A percentile compares a stretch with the other conserved stretches of the same genome.
Evolutionary conservation across 108 stramenopile species (phyloP).

Genomic region (Cyclotella sp.): DNA sequence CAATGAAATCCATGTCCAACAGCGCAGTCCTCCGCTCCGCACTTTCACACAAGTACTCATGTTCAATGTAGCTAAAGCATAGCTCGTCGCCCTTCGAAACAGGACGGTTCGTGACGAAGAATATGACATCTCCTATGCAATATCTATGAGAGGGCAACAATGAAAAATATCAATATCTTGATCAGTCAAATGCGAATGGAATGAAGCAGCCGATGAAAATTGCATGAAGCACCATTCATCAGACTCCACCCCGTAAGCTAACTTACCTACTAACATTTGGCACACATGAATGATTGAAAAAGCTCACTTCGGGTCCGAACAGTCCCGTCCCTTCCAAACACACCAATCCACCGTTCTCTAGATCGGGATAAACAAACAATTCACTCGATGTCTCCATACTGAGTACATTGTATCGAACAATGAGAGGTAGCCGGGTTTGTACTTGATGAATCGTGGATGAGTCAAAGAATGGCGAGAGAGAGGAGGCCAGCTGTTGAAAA

Average conservation of each 20-base stretch:
- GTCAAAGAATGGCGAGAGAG: background rate
- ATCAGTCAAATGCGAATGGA: background rate
- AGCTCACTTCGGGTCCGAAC: conserved; percentile 62
- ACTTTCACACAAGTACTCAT: conserved; percentile 76
- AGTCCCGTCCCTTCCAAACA: conserved; percentile 65
- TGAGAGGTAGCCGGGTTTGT: conserved; percentile 63
- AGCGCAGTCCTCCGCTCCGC: conserved; percentile 58
- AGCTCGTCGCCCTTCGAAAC: conserved; percentile 63
- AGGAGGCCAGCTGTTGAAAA: background rate
- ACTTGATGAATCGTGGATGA: conserved; percentile 28
- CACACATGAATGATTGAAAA: conserved; percentile 72
- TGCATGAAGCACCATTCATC: too few relatives aligned
- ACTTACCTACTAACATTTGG: conserved; percentile 64
- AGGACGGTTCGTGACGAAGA: conserved; percentile 78
- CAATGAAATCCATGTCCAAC: conserved; percentile 76
- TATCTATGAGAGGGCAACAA: conserved; percentile 34
- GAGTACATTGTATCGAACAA: conserved; percentile 79
- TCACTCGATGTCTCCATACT: conserved; percentile 74
- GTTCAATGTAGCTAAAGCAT: conserved; percentile 82
- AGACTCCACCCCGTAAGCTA: background rate
- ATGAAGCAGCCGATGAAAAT: too few relatives aligned
- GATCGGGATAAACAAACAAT: conserved; percentile 66
- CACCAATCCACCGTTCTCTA: conserved; percentile 48
- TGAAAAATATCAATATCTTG: background rate
- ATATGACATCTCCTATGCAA: conserved; percentile 82